phyloP scores from a whole-genome alignment of 257 asterid species.

The Coffea eugenioides region DNA sequence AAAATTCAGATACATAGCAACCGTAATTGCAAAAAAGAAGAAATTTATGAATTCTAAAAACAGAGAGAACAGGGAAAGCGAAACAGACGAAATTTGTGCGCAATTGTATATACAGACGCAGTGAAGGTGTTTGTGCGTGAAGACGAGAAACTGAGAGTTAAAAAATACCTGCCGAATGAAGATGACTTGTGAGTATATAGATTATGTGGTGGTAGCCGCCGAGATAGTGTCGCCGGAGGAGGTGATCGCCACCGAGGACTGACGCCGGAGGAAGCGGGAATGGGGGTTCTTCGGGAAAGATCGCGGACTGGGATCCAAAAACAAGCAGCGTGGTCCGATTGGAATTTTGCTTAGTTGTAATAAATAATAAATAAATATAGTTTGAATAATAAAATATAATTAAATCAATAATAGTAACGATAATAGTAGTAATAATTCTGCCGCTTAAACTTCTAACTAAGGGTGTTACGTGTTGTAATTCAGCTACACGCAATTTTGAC shows the following conservation, averaged over 20 bases:
- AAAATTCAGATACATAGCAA: not conserved
- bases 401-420: too few species aligned
- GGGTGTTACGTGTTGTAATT: too few species aligned
- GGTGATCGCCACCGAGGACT: not conserved
- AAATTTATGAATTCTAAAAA: not conserved
- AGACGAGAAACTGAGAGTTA: not conserved
- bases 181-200: not conserved
- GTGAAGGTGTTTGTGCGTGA: not conserved
- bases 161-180: not conserved
- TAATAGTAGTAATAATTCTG: too few species aligned
- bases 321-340: slow-evolving; percentile 5
- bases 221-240: not conserved
- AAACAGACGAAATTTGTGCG: not conserved
- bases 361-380: not conserved
- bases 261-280: not conserved
- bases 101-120: not conserved
- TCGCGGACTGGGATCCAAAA: slow-evolving; percentile 14
- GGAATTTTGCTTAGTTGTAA: not conserved
- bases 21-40: not conserved
- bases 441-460: too few species aligned
- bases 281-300: not conserved
- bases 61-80: not conserved
- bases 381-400: too few species aligned
- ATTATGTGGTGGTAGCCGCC: not conserved
- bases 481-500: too few species aligned